Evolutionary conservation across 768 basidiomycete genomes (phyloP).

Genomic region (Dentipellis fragilis): DNA sequence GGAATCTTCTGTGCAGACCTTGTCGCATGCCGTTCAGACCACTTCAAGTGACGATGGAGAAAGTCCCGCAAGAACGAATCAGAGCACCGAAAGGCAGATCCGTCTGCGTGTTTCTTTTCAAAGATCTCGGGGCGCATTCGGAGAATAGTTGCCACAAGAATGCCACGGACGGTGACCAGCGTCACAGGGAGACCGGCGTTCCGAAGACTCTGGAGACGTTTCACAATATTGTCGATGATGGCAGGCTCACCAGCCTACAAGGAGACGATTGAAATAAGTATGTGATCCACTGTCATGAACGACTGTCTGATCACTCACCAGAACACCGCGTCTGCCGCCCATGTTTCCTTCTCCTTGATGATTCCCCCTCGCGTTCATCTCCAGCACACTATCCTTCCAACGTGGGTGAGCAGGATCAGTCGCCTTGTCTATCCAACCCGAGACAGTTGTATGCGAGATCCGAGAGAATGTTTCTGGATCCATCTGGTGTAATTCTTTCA

Average conservation of each 20-base stretch:
- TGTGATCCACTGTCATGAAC: no score
- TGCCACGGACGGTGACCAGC: conserved; percentile 17
- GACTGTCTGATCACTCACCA: no score
- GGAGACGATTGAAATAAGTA: background rate
- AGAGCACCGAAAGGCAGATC: conserved; percentile 19
- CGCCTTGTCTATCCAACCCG: no score
- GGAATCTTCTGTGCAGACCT: conserved; percentile 28
- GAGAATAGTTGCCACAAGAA: conserved; percentile 22
- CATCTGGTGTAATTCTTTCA: no score
- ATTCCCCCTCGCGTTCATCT: no score
- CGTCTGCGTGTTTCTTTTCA: conserved; percentile 14
- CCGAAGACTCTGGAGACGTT: background rate
- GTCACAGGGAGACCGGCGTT: background rate
- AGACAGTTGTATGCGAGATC: no score
- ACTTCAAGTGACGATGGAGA: conserved; percentile 15
- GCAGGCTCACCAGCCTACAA: background rate
- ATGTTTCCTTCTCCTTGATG: no score
- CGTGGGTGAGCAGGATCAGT: no score
- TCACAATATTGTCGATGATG: background rate
- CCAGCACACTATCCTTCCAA: no score
- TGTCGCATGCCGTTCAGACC: conserved; percentile 21
- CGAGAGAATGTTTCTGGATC: no score
- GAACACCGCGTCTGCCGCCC: no score
- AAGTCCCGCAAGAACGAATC: conserved; percentile 20
- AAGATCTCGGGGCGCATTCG: conserved; percentile 20